Evolutionary conservation across 129 eudicot genomes (phyloP).

Genomic region (Chrysanthemum makinoi): DNA sequence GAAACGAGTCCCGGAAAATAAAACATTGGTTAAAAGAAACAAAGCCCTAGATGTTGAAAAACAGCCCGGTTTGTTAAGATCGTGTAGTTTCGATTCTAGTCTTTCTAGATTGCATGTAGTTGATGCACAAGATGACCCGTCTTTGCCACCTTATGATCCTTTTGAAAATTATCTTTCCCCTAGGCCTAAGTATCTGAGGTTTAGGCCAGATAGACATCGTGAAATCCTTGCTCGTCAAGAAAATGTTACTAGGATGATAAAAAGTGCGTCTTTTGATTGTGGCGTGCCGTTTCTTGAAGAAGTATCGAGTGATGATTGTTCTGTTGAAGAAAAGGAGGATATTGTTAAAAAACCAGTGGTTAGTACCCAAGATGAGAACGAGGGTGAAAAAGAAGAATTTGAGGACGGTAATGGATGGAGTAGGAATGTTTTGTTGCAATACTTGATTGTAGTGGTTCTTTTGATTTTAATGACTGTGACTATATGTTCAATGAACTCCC

Average conservation of each 20-base stretch:
- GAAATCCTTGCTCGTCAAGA: conserved; percentile 26
- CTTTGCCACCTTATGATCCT: conserved; percentile 50
- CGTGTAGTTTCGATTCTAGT: conserved; percentile 13
- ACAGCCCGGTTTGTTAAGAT: conserved; percentile 6
- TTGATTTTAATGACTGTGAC: conserved; percentile 36
- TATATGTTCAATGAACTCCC: conserved; percentile 39
- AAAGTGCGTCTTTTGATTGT: conserved; percentile 32
- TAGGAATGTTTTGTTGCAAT: conserved; percentile 35
- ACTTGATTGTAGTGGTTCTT: conserved; percentile 40
- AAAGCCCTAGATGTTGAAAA: conserved; percentile 19
- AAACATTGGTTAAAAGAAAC: conserved; percentile 42
- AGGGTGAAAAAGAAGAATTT: conserved; percentile 22
- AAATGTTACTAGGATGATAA: conserved; percentile 3
- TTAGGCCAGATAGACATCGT: conserved; percentile 45
- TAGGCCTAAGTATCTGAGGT: conserved; percentile 61
- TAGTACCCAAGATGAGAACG: not conserved
- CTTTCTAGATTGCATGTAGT: not conserved
- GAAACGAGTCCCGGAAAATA: conserved; percentile 37
- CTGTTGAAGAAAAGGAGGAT: conserved; percentile 1
- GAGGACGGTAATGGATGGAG: conserved; percentile 44
- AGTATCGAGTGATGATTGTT: conserved; percentile 4
- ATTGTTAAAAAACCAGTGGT: conserved; percentile 1
- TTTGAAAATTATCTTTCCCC: conserved; percentile 57
- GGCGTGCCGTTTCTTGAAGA: conserved; percentile 18
- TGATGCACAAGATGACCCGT: conserved; percentile 1